Percentiles rank a stretch among this genome's conserved stretches.
phyloP scores from a whole-genome alignment of 495 filamentous ascomycete genomes.

The Penicillium cinerascens region DNA sequence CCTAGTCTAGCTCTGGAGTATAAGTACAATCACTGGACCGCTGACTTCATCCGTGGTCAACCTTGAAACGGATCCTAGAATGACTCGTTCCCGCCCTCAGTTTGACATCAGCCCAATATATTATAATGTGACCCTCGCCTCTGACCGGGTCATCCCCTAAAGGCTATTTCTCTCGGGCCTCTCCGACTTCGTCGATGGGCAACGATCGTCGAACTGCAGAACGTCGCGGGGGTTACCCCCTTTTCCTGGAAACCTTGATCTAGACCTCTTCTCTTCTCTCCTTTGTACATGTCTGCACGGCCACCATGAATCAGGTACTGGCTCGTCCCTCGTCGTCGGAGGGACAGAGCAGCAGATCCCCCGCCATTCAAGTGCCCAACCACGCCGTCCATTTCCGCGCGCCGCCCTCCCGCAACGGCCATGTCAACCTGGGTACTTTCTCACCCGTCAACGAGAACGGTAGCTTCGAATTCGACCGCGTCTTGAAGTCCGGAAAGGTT shows the following conservation, averaged over 20 bases:
- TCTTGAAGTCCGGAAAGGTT: slow-evolving; percentile 82
- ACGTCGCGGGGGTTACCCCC: slow-evolving; percentile 20
- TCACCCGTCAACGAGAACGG: slow-evolving; percentile 92
- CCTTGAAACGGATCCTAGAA: background rate
- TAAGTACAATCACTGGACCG: background rate
- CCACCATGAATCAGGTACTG: slow-evolving; percentile 26
- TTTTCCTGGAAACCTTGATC: slow-evolving; percentile 8
- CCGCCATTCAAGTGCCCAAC: slow-evolving; percentile 25
- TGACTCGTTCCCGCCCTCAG: slow-evolving; percentile 4
- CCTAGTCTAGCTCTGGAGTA: background rate
- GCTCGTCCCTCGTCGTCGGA: slow-evolving; percentile 22
- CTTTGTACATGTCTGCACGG: background rate
- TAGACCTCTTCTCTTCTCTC: background rate
- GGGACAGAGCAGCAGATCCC: slow-evolving; percentile 24
- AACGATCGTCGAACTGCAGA: slow-evolving; percentile 16
- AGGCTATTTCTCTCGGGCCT: background rate
- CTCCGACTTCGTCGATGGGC: background rate
- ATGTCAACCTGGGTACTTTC: slow-evolving; percentile 61
- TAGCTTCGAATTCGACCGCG: slow-evolving; percentile 89
- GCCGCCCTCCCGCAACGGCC: slow-evolving; percentile 39
- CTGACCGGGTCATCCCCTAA: background rate
- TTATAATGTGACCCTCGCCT: background rate
- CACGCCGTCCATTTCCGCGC: slow-evolving; percentile 12
- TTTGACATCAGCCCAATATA: slow-evolving; percentile 1
- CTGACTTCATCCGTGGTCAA: background rate